Conservation (phyloP, 441 rosid genomes). For the Euphorbia celastroides region DNA sequence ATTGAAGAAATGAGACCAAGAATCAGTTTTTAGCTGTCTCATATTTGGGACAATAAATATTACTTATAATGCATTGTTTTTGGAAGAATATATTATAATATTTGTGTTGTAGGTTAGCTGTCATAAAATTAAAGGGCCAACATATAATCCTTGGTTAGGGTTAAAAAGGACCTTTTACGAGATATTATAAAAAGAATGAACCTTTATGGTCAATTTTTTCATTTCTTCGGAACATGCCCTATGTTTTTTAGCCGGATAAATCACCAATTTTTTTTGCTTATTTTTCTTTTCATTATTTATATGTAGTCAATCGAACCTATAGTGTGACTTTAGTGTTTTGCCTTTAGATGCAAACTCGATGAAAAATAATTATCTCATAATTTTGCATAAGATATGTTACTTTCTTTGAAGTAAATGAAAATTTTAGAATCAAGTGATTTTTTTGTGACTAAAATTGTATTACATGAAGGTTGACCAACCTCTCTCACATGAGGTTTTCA, state of each 20-base stretch:
- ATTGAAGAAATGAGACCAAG: constrained; percentile 1
- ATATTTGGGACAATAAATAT: not conserved
- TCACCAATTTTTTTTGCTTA: constrained; percentile 11
- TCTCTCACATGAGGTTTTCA: too few species aligned
- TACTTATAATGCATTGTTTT: not conserved
- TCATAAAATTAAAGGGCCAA: constrained; percentile 3
- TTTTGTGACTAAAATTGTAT: too few species aligned
- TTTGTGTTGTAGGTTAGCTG: constrained; percentile 19
- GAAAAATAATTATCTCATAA: too few species aligned
- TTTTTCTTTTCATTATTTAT: not conserved
- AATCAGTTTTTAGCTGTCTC: constrained; percentile 18
- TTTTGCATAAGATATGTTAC: too few species aligned
- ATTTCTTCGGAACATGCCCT: constrained; percentile 25
- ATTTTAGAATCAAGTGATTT: too few species aligned
- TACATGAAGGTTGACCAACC: too few species aligned
- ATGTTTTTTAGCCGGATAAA: constrained; percentile 51
- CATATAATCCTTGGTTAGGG: constrained; percentile 24
- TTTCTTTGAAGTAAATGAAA: too few species aligned
- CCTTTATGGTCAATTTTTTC: constrained; percentile 48
- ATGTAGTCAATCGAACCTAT: too few species aligned
- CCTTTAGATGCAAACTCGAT: too few species aligned
- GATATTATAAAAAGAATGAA: constrained; percentile 37
- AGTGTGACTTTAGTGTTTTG: too few species aligned
- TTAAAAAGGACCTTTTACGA: constrained; percentile 73
- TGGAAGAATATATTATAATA: not conserved